Evolutionary conservation across 2,329 filamentous ascomycete species (phyloP).

Genomic region (Nothophoma quercina): DNA sequence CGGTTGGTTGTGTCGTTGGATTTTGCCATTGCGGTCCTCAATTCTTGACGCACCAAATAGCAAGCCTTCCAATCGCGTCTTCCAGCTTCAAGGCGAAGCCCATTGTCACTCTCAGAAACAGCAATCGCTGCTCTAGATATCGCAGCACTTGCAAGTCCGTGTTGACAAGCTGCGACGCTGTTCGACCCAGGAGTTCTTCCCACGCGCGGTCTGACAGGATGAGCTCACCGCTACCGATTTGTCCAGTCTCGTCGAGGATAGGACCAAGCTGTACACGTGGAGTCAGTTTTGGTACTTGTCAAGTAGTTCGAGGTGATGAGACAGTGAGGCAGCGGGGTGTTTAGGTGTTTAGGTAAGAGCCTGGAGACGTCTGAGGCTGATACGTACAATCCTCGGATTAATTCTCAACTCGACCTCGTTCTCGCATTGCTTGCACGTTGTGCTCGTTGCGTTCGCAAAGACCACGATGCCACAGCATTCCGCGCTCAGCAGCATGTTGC

Average conservation of each 20-base stretch:
- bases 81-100: slow-evolving; percentile 62
- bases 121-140: slow-evolving; percentile 60
- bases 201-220: slow-evolving; percentile 63
- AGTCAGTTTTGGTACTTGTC: slow-evolving; percentile 4
- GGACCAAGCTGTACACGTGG: slow-evolving; percentile 46
- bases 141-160: slow-evolving; percentile 52
- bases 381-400: slow-evolving; percentile 52
- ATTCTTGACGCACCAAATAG: slow-evolving; percentile 42
- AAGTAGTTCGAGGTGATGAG: background rate
- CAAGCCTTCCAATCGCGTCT: slow-evolving; percentile 40
- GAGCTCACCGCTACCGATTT: slow-evolving; percentile 60
- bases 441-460: slow-evolving; percentile 58
- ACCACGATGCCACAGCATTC: slow-evolving; percentile 63
- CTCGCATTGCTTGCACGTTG: slow-evolving; percentile 53
- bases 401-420: slow-evolving; percentile 46
- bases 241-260: slow-evolving; percentile 64
- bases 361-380: too few relatives aligned
- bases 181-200: slow-evolving; percentile 58
- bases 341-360: background rate
- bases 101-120: slow-evolving; percentile 62
- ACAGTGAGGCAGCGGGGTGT: background rate
- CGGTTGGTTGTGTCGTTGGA: background rate
- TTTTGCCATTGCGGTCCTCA: slow-evolving; percentile 7
- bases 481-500: slow-evolving; percentile 55
- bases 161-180: slow-evolving; percentile 53